Base-by-base conservation (phyloP, 768 basidiomycete species). In the Hemileccinum rubropunctum region DNA sequence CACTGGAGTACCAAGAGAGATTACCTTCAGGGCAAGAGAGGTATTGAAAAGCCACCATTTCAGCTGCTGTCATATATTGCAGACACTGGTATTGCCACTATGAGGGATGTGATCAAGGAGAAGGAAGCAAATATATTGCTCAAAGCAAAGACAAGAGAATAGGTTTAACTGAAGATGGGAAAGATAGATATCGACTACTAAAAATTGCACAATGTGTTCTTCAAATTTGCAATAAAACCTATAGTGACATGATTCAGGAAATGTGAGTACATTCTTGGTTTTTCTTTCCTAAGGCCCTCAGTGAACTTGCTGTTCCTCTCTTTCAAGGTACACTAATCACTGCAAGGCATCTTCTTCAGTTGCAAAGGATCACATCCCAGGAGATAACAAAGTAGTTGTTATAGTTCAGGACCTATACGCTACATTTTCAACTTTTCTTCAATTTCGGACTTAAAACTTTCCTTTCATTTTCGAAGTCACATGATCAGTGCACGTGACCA, bases 121-220 rank as follows among this genome's bases (percentile, higher is more conserved):
- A 99, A 99, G 73, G 97, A 99, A 72, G 93, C 94, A 12, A 87
- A 83, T 52, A 95, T 97, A 88, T 86, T 85, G 21, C 75, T 99
- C 48, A 97, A 98, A 68, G 90, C 90, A 27, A 98, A 98, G 76
- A 98, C 97, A 44, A 81, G 97, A 53, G 97, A 99, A 66, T 79
- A 97, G 7, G 97, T 99, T 18, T 97, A 99, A 65, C 97, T 95
- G 1, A 99, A 99, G 77, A 98, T 99, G 95, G 97, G 97, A 55
- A 98, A 98, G 74, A 86, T 98, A 63, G 97, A 98, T 64, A 98
- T 99, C 58, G 97, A 99, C 73, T 99, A 99, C 69, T 95, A 99
- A 67, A 99, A 99, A 65, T 76, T 99, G 12, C 97, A 99, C 65
- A 95, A 99, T 65, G 97, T 97, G 0, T 99, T 99, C 75, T 99